Base-by-base conservation (phyloP, 768 basidiomycete species). In the Boletus vinaceobasis region DNA sequence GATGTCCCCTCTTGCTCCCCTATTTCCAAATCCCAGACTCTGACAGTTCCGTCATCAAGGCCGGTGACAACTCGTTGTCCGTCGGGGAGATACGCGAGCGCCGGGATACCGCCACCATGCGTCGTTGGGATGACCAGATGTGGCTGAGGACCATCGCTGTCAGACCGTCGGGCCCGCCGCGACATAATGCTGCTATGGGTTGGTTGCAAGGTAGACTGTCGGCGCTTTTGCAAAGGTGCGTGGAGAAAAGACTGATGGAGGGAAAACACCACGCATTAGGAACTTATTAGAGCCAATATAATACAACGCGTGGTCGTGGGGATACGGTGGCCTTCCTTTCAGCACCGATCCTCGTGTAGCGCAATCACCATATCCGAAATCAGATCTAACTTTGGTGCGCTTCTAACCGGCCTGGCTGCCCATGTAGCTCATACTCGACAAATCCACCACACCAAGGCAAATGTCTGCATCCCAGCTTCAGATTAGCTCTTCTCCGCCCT, bases 401-500 rank as follows among this genome's bases (percentile, higher is more conserved):
- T n/a, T n/a, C n/a, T n/a, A n/a, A n/a, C n/a, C n/a, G n/a, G n/a
- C n/a, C n/a, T n/a, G n/a, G n/a, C n/a, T n/a, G n/a, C n/a, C n/a
- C n/a, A 23, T 23, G 23, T 23, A 23, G 23, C 29, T 6, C 29
- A 29, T 29, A 3, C 7, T 7, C 29, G 29, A 29, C 29, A 6
- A 29, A 37, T 2, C 37, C 17, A 37, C 37, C n/a, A 38, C 39
- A 39, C 38, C 39, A 13, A 40, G 3, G 38, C n/a, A 39, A 19
- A 38, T 38, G n/a, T 10, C 38, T 6, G 11, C 10, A 13, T 39
- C 21, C 38, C 11, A 13, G 11, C 38, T 19, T 39, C 19, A 13
- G 17, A 38, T 77, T 6, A 69, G 68, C 31, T 72, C 68, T 43
- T 71, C 74, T 15, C 66, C 68, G 26, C 65, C 69, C 53, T 77